Base-by-base conservation (phyloP, 495 filamentous ascomycete genomes). In the Aspergillus saccharolyticus region DNA sequence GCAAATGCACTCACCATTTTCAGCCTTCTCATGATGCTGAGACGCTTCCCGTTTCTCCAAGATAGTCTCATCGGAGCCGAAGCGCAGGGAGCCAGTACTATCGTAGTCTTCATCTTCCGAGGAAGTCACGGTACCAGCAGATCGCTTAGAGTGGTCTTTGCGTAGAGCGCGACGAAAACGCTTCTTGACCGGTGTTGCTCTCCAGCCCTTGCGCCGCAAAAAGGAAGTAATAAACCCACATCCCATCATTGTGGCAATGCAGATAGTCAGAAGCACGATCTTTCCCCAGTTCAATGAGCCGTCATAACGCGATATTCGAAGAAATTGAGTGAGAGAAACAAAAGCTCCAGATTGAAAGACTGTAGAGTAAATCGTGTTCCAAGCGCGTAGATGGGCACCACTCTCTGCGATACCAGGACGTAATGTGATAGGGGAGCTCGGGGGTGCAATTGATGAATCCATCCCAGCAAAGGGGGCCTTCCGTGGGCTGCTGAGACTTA, bases 61-160 rank as follows among this genome's bases (percentile, higher is more conserved):
- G 12, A 52, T 54, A 30, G 61, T 44, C 24, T 58, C 49, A 6
- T 70, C 64, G n/a, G 63, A 63, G 9, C 61, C 67, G 65, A 66
- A 65, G 6, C 65, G 69, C 52, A 74, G 56, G n/a, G 74, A 75
- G 12, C 65, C 70, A 50, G 66, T 71, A 57, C 72, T 77, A 50
- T 73, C 73, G 30, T 73, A 73, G 15, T 70, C 72, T 19, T 78
- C 74, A 50, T 78, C 75, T 44, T 77, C 75, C 7, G 75, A 78
- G 10, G 73, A 75, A 42, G 71, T 74, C 42, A 75, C 57, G 1
- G 67, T 72, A 24, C 59, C 67, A n/a, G 63, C 58, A 7, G 74
- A 71, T 5, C 58, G 61, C 44, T 69, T 75, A 50, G 59, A 61
- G 33, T 54, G 62, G 42, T 61, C 54, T 24, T 70, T 73, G 51